Base-by-base conservation (phyloP, 768 basidiomycete genomes). In the Leccinum olivaceopallidum region DNA sequence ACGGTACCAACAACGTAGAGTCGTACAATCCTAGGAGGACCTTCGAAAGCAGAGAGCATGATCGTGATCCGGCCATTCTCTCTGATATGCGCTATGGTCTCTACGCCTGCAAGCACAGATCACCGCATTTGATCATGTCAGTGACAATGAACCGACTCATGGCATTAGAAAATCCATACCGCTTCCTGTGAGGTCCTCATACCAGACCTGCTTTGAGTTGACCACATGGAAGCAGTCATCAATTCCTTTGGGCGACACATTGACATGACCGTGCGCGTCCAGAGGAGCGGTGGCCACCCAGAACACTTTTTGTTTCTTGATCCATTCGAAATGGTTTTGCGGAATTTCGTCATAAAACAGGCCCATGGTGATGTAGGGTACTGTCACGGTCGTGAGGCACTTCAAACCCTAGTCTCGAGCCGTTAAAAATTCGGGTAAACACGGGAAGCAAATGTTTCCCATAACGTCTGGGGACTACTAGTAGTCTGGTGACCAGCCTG, bases 261-360 rank as follows among this genome's bases (percentile, higher is more conserved):
- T 90, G 59, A 91, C 73, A 53, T 85, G 84, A 0, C 86, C 88
- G 2, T 82, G 78, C 0, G 67, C 69, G 9, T 73, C 75, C 9
- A 89, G 80, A 13, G 88, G 89, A 1, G 87, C 85, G 2, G 85
- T 82, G 0, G 86, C 87, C 5, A 90, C 87, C 82, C 85, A 90
- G 70, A 90, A 90, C 60, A 88, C 74, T 48, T 86, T 77, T 71
- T 90, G 89, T 61, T 83, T 77, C 49, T 74, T 63, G 20, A 89
- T 81, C 87, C 87, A 89, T 59, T 77, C 22, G 44, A 82, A 67
- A 36, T 85, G 72, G 58, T 78, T 75, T 5, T 78, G 74, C 0
- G 87, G 84, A n/a, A 89, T 85, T 34, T 82, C 77, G 60, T 86
- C 79, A 66, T 81, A 82, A 67, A 80, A 85, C 60, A 84, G 76